Evolutionary conservation across 768 basidiomycete genomes (phyloP).

Genomic region (Bullera alba): DNA sequence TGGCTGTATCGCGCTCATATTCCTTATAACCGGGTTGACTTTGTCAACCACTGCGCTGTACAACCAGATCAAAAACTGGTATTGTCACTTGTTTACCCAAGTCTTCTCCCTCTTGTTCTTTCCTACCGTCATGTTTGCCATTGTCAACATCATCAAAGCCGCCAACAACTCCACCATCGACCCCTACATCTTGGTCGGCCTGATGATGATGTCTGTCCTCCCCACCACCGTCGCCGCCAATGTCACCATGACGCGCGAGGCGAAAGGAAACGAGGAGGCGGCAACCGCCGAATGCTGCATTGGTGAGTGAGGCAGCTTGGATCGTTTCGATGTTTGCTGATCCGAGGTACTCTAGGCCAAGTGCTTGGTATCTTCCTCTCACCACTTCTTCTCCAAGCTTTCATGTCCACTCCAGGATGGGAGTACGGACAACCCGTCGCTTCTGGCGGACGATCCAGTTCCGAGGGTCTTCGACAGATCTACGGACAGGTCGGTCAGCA

Average conservation of each 20-base stretch:
- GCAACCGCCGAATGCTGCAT: constrained; percentile 35
- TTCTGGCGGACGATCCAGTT: constrained; percentile 10
- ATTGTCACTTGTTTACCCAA: constrained; percentile 35
- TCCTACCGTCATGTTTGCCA: constrained; percentile 31
- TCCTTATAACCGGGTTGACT: constrained; percentile 38
- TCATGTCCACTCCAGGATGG: constrained; percentile 25
- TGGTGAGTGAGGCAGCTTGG: constrained; percentile 18
- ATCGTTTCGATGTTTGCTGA: neutral
- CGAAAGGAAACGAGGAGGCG: constrained; percentile 32
- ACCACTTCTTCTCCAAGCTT: constrained; percentile 27
- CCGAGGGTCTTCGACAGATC: constrained; percentile 28
- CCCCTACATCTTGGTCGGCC: constrained; percentile 25
- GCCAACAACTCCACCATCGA: constrained; percentile 22
- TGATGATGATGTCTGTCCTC: constrained; percentile 32
- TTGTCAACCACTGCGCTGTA: constrained; percentile 23
- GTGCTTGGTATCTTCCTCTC: constrained; percentile 31
- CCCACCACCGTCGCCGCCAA: constrained; percentile 42
- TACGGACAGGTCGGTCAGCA: constrained; percentile 33
- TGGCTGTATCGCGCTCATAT: constrained; percentile 32
- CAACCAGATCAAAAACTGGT: constrained; percentile 28
- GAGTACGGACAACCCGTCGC: constrained; percentile 29
- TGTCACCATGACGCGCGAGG: constrained; percentile 34
- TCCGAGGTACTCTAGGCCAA: constrained; percentile 17
- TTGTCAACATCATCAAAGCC: constrained; percentile 30
- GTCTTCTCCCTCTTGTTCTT: constrained; percentile 32